These are phyloP conservation scores for Castanea mollissima DNA, from an alignment of 306 rosid genomes.

Conservation along the genomic window DNA sequence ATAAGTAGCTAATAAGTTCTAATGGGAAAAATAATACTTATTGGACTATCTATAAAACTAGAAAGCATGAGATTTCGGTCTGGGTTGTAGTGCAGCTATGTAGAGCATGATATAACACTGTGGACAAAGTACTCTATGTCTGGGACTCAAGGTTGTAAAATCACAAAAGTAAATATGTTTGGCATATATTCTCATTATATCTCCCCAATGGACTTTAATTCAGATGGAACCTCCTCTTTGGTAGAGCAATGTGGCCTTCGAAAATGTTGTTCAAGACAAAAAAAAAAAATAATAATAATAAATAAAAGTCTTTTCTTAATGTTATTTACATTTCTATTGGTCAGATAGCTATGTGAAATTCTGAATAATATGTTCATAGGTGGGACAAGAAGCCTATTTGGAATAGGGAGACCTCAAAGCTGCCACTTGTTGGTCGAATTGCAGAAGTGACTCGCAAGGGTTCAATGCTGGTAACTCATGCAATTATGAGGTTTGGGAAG, in stretches of 20 bases:
- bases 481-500: constrained; percentile 80
- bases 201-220: neutral
- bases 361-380: constrained; percentile 34
- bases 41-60: neutral
- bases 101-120: neutral
- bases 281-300: too few relatives aligned
- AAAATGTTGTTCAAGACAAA: too few relatives aligned
- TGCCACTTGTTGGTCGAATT: constrained; percentile 61
- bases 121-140: neutral
- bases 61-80: neutral
- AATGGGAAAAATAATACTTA: too few relatives aligned
- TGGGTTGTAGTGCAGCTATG: neutral
- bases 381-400: constrained; percentile 77
- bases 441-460: constrained; percentile 66
- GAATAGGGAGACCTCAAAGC: constrained; percentile 60
- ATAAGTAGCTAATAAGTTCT: too few relatives aligned
- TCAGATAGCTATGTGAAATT: constrained; percentile 1
- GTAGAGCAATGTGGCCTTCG: too few relatives aligned
- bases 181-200: neutral
- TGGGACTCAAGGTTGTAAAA: neutral
- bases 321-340: neutral
- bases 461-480: constrained; percentile 72
- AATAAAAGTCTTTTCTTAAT: neutral
- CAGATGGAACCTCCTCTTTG: too few relatives aligned
- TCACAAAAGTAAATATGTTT: neutral